Base-by-base conservation (phyloP, 148 eudicot genomes). In the Agrostemma githago region DNA sequence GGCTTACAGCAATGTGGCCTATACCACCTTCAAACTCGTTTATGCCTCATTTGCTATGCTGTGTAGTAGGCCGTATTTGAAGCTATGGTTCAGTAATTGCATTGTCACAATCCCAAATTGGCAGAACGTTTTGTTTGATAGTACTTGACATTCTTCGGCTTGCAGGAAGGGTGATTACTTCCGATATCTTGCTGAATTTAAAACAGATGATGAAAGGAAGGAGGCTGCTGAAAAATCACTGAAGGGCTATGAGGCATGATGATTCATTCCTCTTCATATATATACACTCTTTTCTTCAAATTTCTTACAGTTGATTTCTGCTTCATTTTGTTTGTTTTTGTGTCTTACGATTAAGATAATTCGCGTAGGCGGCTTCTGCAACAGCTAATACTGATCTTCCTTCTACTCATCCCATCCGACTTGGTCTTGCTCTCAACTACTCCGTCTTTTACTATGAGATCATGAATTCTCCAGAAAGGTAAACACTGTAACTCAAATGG, bases 381-480 rank as follows among this genome's bases (percentile, higher is more conserved):
- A 79, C 89, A 71, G 97, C 98, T 62, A 91, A 84, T 61, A 89
- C 96, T 11, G 98, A 91, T 74, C 93, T 94, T 61, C 93, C 97
- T 68, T 91, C 98, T 70, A 94, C 98, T 21, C 98, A 91, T 79
- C 97, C 96, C 65, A 89, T 94, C 72, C 97, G 97, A 71, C 97
- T 94, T 62, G 98, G 98, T 65, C 97, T 94, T 83, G 98, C 97
- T 79, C 86, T 94, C 68, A 94, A 94, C 88, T 94, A 87, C 88
- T 94, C 98, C 5, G 97, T 94, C 67, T 94, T 94, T 84, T 91
- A 94, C 79, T 94, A 91, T 66, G 97, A 94, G 81, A 91, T 91
- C 73, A 89, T 91, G 98, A 94, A 91, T 71, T 94, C 98, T 62
- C 92, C 98, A 2, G 98, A 94, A 75, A 89, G 96, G 98, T 89